Base-by-base conservation (phyloP, 208 protist genomes). In the Histomonas meleagridis region DNA sequence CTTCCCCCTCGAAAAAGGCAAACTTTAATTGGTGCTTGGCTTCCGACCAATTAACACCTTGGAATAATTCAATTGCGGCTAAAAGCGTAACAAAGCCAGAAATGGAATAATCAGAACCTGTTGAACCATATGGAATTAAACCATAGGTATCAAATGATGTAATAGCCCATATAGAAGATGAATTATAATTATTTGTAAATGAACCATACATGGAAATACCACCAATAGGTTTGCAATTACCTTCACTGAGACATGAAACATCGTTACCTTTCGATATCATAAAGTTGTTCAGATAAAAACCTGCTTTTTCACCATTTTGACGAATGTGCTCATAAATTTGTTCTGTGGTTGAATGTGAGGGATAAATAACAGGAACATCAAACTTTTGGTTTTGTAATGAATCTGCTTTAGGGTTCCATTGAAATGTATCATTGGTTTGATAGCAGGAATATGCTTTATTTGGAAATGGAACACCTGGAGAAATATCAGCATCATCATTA, bases 1-100 rank as follows among this genome's bases (percentile, higher is more conserved):
- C 76, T 86, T 86, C 76, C 1, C 21, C 76, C 51, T 86, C 76
- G 26, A 86, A 86, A 46, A 86, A 86, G n/a, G 46, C 76, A 38
- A 86, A 86, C 7, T 43, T 40, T 5, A 86, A 28, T 57, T 43
- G 76, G 0, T 35, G 4, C 4, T 51, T 32, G 9, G 76, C 76
- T 14, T 51, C 38, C 9, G 5, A 26, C 76, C 76, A 86, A 55
- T 86, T 46, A 38, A 86, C 46, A 35, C 55, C 55, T 55, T 86
- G 23, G 28, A 86, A 46, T 0, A 46, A 46, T 86, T 86, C 46
- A 23, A 86, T 26, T 18, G 76, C 76, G 2, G 76, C 76, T 51
- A 86, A 12, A 16, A 46, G 38, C 9, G 76, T 26, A 86, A 86
- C 76, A 38, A 86, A 86, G 2, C 76, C 76, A 18, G 76, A 86